phyloP scores from a whole-genome alignment of 257 asterid species.

The Agastache rugosa region DNA sequence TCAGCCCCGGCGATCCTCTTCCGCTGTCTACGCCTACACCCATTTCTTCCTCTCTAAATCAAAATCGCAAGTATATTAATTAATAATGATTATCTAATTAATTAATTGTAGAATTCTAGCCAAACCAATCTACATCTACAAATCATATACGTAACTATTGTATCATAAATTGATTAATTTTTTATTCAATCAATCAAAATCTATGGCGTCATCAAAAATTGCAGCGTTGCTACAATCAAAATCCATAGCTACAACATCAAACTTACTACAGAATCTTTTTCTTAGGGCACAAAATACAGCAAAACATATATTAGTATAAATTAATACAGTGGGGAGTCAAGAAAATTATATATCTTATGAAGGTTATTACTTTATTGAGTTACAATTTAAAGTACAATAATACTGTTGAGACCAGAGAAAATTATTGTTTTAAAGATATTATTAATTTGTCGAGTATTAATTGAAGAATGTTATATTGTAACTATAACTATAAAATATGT shows the following conservation, averaged over 20 bases:
- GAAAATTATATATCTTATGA: no score
- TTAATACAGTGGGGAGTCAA: no score
- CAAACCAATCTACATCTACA: neutral
- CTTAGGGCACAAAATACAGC: no score
- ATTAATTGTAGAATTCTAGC: neutral
- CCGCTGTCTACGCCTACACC: constrained; percentile 38
- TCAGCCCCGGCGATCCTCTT: constrained; percentile 33
- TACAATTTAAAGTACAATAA: no score
- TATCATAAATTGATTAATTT: neutral
- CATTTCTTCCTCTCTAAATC: constrained; percentile 14
- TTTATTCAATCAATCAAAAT: constrained; percentile 16
- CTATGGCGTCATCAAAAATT: neutral
- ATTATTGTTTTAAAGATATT: no score
- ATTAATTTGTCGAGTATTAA: no score
- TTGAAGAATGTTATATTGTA: no score
- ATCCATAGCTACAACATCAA: neutral
- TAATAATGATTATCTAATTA: neutral
- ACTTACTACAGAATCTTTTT: no score
- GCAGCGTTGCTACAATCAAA: neutral
- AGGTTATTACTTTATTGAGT: no score
- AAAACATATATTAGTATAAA: no score
- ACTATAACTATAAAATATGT: no score
- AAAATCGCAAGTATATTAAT: neutral
- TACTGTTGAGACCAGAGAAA: no score
- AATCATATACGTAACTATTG: neutral